Conservation (phyloP, 305 asterid species). For the Lippia alba region DNA sequence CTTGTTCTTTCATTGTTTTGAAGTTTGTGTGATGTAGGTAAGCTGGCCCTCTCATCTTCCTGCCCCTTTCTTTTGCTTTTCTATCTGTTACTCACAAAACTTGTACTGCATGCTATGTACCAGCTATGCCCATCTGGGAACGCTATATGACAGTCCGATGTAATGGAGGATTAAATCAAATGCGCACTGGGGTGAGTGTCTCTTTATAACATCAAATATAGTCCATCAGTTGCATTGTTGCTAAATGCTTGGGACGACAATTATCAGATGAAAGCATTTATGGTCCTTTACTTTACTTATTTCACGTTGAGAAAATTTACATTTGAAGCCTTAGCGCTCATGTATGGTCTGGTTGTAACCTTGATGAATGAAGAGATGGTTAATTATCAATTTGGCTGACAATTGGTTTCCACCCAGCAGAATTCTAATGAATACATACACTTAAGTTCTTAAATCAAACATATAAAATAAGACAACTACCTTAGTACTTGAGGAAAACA, state of each 20-base stretch:
- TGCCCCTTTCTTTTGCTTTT: constrained; percentile 15
- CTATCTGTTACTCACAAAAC: constrained; percentile 23
- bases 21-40: constrained; percentile 22
- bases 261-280: constrained; percentile 17
- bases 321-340: constrained; percentile 13
- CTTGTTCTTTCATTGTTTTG: neutral
- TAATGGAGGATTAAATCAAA: constrained; percentile 96
- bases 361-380: neutral
- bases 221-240: neutral
- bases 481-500: too few species aligned
- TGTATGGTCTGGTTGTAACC: constrained; percentile 9
- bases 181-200: constrained; percentile 87
- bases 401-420: neutral
- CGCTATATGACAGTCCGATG: constrained; percentile 87
- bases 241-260: neutral
- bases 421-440: neutral
- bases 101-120: constrained; percentile 31
- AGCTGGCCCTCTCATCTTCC: constrained; percentile 22
- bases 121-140: constrained; percentile 59
- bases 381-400: constrained; percentile 15
- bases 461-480: too few species aligned
- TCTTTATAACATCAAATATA: neutral
- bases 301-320: constrained; percentile 10
- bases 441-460: too few species aligned
- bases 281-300: constrained; percentile 12